Evolutionary conservation across 164 flowering plant genomes (phyloP).

Genomic region (Santalum album): DNA sequence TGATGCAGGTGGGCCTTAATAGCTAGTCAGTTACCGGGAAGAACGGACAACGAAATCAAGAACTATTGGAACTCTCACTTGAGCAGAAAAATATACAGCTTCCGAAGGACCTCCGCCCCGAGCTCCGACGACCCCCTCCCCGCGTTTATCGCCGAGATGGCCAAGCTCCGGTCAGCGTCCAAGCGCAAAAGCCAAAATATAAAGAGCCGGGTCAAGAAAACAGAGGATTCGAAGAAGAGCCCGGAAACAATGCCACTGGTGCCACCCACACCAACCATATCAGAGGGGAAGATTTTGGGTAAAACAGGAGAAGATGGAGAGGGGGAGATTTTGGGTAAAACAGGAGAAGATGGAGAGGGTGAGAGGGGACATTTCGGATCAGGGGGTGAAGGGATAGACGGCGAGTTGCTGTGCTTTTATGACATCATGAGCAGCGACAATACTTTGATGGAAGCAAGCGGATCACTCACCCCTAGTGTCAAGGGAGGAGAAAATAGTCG

Average conservation of each 20-base stretch:
- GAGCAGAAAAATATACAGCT: slow-evolving; percentile 52
- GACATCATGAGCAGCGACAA: slow-evolving; percentile 6
- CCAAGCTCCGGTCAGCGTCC: slow-evolving; percentile 4
- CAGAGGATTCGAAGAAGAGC: slow-evolving; percentile 22
- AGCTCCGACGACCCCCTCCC: not conserved
- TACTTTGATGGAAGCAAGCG: slow-evolving; percentile 3
- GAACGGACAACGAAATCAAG: slow-evolving; percentile 91
- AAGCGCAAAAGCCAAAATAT: slow-evolving; percentile 23
- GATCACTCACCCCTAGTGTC: not conserved
- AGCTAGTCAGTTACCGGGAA: slow-evolving; percentile 68
- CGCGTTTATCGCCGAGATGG: slow-evolving; percentile 9
- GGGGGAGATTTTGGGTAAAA: not conserved
- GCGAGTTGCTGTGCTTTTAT: slow-evolving; percentile 14
- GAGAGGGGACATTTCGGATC: not conserved
- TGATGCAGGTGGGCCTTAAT: slow-evolving; percentile 74
- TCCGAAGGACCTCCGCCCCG: slow-evolving; percentile 21
- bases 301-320: not conserved
- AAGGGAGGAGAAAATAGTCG: slow-evolving; percentile 14
- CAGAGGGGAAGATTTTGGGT: not conserved
- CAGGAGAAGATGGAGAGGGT: slow-evolving; percentile 8
- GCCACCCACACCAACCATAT: slow-evolving; percentile 4
- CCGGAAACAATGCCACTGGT: not conserved
- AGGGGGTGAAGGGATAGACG: slow-evolving; percentile 11
- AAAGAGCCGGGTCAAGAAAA: slow-evolving; percentile 22
- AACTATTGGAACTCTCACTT: slow-evolving; percentile 87